phyloP scores from a whole-genome alignment of 2,329 filamentous ascomycete species.

The Rachicladosporium sp. region DNA sequence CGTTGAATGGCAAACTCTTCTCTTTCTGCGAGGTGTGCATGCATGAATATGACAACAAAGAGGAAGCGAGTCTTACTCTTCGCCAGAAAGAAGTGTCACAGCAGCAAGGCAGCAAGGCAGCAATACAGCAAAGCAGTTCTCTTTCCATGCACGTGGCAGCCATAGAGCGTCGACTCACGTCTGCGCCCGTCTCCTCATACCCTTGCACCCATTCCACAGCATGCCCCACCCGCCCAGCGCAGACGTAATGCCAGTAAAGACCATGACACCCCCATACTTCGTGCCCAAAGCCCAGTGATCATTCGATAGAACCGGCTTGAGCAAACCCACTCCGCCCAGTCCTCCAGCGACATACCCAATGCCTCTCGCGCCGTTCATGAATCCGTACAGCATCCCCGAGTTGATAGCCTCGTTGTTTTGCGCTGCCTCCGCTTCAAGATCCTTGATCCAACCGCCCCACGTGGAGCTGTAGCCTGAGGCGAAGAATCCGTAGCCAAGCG shows the following conservation, averaged over 20 bases:
- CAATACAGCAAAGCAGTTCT: no score
- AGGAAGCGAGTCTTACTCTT: no score
- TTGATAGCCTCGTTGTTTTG: constrained; percentile 41
- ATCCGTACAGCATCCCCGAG: constrained; percentile 45
- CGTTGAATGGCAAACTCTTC: no score
- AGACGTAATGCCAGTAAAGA: constrained; percentile 41
- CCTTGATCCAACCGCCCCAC: constrained; percentile 47
- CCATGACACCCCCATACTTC: constrained; percentile 38
- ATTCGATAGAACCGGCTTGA: constrained; percentile 22
- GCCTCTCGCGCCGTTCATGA: constrained; percentile 47
- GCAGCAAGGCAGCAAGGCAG: no score
- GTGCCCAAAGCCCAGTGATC: constrained; percentile 34
- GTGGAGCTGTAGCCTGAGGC: constrained; percentile 51
- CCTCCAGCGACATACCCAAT: constrained; percentile 47
- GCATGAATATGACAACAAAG: no score
- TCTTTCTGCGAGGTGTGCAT: no score
- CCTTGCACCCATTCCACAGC: constrained; percentile 27
- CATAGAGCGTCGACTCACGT: no score
- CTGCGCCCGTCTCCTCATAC: not conserved
- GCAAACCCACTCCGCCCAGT: constrained; percentile 32
- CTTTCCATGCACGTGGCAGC: no score
- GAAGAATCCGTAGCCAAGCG: constrained; percentile 52
- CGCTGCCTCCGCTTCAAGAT: constrained; percentile 38
- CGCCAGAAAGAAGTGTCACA: no score
- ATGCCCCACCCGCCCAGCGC: constrained; percentile 39